Conservation (phyloP, 371 early-diverging fungal species). For the Apophysomyces variabilis region DNA sequence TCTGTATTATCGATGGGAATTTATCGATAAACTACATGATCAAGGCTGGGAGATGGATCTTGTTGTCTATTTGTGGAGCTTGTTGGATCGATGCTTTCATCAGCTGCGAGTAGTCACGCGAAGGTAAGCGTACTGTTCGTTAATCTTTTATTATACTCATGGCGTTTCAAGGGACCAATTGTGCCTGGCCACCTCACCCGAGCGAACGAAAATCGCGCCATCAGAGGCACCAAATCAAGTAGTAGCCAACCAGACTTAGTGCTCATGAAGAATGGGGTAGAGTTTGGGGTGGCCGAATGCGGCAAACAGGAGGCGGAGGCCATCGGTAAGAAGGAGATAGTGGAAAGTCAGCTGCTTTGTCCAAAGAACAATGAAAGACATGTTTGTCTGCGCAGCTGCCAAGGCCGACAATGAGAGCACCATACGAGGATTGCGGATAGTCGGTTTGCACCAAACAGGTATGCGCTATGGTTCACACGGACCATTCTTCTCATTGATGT, state of each 20-base stretch:
- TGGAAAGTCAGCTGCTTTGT: slow-evolving; percentile 4
- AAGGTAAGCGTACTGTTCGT: background rate
- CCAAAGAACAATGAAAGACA: slow-evolving; percentile 15
- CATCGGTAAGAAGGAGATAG: slow-evolving; percentile 1
- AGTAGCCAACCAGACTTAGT: background rate
- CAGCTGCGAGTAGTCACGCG: background rate
- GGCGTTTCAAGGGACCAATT: background rate
- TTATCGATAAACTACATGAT: too few relatives aligned
- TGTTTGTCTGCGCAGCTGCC: slow-evolving; percentile 12
- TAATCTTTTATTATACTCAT: background rate
- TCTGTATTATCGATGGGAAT: too few relatives aligned
- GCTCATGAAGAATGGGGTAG: slow-evolving; percentile 11
- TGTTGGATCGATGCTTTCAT: slow-evolving; percentile 17
- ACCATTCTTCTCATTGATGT: too few relatives aligned
- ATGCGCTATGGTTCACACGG: too few relatives aligned
- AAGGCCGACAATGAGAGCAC: background rate
- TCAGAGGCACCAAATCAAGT: background rate
- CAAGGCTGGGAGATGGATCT: slow-evolving; percentile 11
- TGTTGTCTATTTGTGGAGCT: slow-evolving; percentile 3
- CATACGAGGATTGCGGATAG: too few relatives aligned
- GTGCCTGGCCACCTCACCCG: background rate
- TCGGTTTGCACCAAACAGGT: too few relatives aligned
- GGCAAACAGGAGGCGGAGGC: background rate
- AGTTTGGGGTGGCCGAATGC: slow-evolving; percentile 1
- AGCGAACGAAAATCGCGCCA: background rate